Conservation (phyloP, 257 asterid genomes). For the Penstemon davidsonii region DNA sequence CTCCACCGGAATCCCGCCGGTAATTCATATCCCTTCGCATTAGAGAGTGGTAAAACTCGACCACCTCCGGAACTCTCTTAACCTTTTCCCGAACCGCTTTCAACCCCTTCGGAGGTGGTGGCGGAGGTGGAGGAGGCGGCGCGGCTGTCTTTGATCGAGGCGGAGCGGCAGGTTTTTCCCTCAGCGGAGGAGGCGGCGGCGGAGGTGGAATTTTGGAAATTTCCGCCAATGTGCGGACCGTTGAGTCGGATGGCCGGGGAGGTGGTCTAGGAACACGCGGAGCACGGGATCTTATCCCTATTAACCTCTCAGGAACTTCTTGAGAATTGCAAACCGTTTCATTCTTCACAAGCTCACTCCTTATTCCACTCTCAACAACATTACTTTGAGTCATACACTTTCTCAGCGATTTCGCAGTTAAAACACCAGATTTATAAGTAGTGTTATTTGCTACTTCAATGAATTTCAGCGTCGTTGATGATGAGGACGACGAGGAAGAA, state of each 20-base stretch:
- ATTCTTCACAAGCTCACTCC: neutral
- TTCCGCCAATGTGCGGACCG: slow-evolving; percentile 54
- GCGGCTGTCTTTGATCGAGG: slow-evolving; percentile 31
- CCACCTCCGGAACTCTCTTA: slow-evolving; percentile 78
- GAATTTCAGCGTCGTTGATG: slow-evolving; percentile 38
- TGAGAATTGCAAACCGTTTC: neutral
- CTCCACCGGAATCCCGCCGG: slow-evolving; percentile 44
- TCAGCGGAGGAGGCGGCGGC: slow-evolving; percentile 35
- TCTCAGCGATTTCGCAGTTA: slow-evolving; percentile 36
- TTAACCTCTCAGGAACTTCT: slow-evolving; percentile 36
- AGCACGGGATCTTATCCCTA: slow-evolving; percentile 39
- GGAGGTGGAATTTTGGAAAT: slow-evolving; percentile 33
- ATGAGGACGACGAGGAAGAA: slow-evolving; percentile 14
- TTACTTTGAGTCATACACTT: slow-evolving; percentile 45
- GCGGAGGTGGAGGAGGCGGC: slow-evolving; percentile 65
- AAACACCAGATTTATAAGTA: slow-evolving; percentile 27
- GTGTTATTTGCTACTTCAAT: slow-evolving; percentile 24
- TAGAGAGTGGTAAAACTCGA: slow-evolving; percentile 79
- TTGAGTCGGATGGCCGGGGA: slow-evolving; percentile 62
- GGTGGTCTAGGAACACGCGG: slow-evolving; percentile 65
- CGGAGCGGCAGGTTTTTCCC: slow-evolving; percentile 24
- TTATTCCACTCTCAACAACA: neutral
- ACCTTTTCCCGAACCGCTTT: slow-evolving; percentile 50
- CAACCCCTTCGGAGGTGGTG: slow-evolving; percentile 49
- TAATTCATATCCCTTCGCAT: slow-evolving; percentile 69